These are phyloP conservation scores for Conringia planisiliqua DNA, from an alignment of 345 rosid genomes.

Conservation along the genomic window DNA sequence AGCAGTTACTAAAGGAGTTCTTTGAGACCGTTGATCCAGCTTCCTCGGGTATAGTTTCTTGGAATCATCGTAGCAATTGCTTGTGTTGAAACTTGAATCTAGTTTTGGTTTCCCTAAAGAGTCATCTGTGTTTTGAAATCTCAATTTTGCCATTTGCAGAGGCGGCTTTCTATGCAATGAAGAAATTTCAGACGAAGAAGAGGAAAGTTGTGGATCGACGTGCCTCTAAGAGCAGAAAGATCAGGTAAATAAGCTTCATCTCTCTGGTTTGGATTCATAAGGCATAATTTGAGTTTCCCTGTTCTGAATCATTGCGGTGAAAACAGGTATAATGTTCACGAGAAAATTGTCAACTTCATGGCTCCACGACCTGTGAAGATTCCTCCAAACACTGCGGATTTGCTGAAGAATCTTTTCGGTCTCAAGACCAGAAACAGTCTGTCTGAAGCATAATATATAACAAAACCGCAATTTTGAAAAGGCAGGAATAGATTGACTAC, in stretches of 20 bases:
- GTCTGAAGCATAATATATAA: slow-evolving; percentile 4
- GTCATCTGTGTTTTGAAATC: background rate
- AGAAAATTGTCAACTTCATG: slow-evolving; percentile 82
- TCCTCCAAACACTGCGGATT: slow-evolving; percentile 69
- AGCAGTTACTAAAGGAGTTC: slow-evolving; percentile 79
- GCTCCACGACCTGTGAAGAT: slow-evolving; percentile 57
- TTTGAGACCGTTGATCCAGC: slow-evolving; percentile 70
- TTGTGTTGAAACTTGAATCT: background rate
- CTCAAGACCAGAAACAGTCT: slow-evolving; percentile 40
- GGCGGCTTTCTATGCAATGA: slow-evolving; percentile 64
- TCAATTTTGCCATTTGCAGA: slow-evolving; percentile 42
- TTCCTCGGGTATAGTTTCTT: slow-evolving; percentile 48
- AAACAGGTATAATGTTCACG: slow-evolving; percentile 74
- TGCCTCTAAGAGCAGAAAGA: slow-evolving; percentile 90
- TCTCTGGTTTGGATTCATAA: background rate
- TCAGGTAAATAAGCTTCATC: slow-evolving; percentile 43
- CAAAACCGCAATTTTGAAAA: slow-evolving; percentile 10
- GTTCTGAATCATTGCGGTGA: background rate
- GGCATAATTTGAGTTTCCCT: background rate
- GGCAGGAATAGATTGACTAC: background rate
- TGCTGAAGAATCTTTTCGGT: slow-evolving; percentile 80
- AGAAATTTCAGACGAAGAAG: slow-evolving; percentile 72
- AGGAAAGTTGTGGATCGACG: slow-evolving; percentile 81
- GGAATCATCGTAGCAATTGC: background rate
- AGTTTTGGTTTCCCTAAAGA: background rate